phyloP scores from a whole-genome alignment of 75 land plant species.

The Adiantum capillusveneris region DNA sequence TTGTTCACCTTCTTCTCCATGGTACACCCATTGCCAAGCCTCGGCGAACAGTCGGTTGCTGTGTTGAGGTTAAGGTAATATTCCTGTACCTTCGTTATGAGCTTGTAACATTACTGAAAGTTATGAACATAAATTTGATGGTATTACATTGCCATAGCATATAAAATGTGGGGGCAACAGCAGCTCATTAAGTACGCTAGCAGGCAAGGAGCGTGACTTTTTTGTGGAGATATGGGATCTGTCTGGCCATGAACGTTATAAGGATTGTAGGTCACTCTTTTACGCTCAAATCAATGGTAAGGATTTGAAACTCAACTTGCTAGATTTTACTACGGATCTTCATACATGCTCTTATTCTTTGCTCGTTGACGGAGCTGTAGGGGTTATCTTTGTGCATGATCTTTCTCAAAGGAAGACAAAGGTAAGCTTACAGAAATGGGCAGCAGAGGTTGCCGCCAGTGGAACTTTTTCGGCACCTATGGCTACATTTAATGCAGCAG shows the following conservation, averaged over 20 bases:
- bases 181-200: constrained; percentile 39
- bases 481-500: constrained; percentile 51
- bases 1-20: constrained; percentile 61
- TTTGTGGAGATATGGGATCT: constrained; percentile 90
- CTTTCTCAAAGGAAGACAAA: constrained; percentile 77
- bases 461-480: constrained; percentile 80
- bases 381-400: constrained; percentile 88
- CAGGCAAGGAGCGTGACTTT: constrained; percentile 62
- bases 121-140: not conserved
- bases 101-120: not conserved
- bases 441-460: constrained; percentile 53
- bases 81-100: too few species aligned
- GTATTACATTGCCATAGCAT: constrained; percentile 38
- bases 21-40: constrained; percentile 50
- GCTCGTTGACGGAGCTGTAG: constrained; percentile 19
- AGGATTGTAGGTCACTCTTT: constrained; percentile 80
- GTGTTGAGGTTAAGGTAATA: constrained; percentile 68
- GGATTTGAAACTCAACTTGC: too few species aligned
- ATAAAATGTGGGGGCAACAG: constrained; percentile 49
- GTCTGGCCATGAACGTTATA: constrained; percentile 80
- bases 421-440: constrained; percentile 74
- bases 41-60: constrained; percentile 70
- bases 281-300: constrained; percentile 83
- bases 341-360: too few species aligned
- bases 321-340: too few species aligned